These are phyloP conservation scores for Scleromitrula shiraiana DNA, from an alignment of 2,329 filamentous ascomycete species.

Conservation along the genomic window DNA sequence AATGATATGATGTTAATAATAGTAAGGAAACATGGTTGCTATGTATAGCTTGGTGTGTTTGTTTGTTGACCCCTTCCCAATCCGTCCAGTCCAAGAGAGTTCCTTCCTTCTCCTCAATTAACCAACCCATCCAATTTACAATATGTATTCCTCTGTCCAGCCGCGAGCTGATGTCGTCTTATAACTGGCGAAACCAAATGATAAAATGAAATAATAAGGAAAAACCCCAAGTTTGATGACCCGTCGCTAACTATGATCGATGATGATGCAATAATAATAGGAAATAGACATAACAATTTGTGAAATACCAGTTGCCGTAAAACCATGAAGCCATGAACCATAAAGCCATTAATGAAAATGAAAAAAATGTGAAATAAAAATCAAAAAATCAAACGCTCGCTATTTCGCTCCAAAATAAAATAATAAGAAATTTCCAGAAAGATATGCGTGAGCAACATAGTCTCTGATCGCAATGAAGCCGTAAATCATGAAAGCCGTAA, in stretches of 20 bases:
- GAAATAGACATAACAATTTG: slow-evolving; percentile 5
- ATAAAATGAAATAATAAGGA: slow-evolving; percentile 8
- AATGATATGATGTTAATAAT: background rate
- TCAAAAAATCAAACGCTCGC: slow-evolving; percentile 18
- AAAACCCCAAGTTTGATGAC: slow-evolving; percentile 7
- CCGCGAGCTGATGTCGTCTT: slow-evolving; percentile 10
- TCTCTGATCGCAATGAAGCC: slow-evolving; percentile 31
- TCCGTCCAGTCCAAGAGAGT: slow-evolving; percentile 8
- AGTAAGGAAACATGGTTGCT: slow-evolving; percentile 9
- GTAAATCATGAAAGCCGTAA: slow-evolving; percentile 19
- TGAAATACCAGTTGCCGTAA: background rate
- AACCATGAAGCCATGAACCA: slow-evolving; percentile 8
- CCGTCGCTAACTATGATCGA: slow-evolving; percentile 13
- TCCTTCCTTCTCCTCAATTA: slow-evolving; percentile 5
- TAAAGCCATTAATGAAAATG: slow-evolving; percentile 28
- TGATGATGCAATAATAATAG: slow-evolving; percentile 6
- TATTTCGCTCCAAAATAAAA: slow-evolving; percentile 23
- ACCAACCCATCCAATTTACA: slow-evolving; percentile 5
- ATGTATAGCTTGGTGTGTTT: slow-evolving; percentile 7
- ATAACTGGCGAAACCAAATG: slow-evolving; percentile 4
- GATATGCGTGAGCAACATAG: slow-evolving; percentile 41
- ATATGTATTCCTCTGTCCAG: slow-evolving; percentile 10
- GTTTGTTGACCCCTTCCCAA: slow-evolving; percentile 1
- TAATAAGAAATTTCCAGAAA: slow-evolving; percentile 17
- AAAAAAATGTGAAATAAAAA: slow-evolving; percentile 27